A percentile compares a stretch with the other conserved stretches of the same genome.
phyloP scores from a whole-genome alignment of 1,284 basidiomycete genomes.

The Salmacisia buchloeana region DNA sequence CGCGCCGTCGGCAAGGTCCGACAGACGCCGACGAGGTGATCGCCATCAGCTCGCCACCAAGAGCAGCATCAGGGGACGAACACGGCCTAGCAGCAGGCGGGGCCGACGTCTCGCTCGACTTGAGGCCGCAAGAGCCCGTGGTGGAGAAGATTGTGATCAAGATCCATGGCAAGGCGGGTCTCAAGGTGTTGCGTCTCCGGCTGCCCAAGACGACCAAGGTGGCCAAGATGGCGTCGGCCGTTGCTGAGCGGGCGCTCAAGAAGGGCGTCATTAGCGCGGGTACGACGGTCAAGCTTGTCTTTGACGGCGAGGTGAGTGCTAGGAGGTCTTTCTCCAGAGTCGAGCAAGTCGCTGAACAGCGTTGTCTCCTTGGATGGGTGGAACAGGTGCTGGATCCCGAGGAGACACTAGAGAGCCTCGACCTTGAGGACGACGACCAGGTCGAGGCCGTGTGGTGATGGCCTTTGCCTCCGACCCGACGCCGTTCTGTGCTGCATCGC shows the following conservation, averaged over 20 bases:
- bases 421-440: slow-evolving; percentile 6
- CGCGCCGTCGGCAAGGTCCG: neutral
- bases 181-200: neutral
- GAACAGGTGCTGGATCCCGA: neutral
- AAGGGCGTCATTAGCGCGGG: neutral
- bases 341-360: neutral
- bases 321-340: neutral
- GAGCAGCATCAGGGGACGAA: neutral
- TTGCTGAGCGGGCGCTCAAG: neutral
- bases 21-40: neutral
- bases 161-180: neutral
- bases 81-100: neutral
- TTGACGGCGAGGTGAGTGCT: slow-evolving; percentile 2
- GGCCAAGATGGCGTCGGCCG: neutral
- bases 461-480: no score
- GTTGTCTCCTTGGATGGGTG: neutral
- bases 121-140: neutral
- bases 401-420: neutral
- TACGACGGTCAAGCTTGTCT: neutral
- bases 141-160: neutral
- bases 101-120: neutral
- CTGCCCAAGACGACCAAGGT: neutral
- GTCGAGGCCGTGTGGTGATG: slow-evolving; percentile 2
- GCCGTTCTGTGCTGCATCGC: no score
- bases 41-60: neutral